Evolutionary conservation across 2,329 filamentous ascomycete species (phyloP), one percentile per base, ranked within the genome.

Genomic region (Aspergillus pseudoviridinutans): DNA sequence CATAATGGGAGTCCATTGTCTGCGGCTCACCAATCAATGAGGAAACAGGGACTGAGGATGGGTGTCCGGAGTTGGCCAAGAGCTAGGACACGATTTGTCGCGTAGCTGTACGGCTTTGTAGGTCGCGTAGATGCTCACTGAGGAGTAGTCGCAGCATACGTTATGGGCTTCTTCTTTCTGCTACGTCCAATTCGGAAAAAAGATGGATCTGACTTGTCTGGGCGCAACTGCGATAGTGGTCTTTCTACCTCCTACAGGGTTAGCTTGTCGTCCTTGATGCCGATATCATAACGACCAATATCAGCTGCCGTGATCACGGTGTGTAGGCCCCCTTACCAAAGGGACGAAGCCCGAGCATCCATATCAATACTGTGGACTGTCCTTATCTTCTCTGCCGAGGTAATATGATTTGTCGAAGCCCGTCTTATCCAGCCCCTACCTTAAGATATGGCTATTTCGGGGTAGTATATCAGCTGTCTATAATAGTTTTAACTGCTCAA

Each of bases 11-110:
- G 32, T 14, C 29, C 1, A 12, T 35, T 35, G 32, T 35, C 12
- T 35, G 32, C 32, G 5, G 2, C 32, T 35, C 32, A 35, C 12
- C 4, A 74, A 29, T 12, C 9, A 70, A 4, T 4, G 78, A 80
- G 5, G 74, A 78, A 68, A 83, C 77, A 64, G 83, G 81, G 42
- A 84, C 82, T 76, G 41, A 84, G 66, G 50, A 84, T 80, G 0
- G 82, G 82, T 0, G 77, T 76, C 59, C 82, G 77, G 3, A 84
- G 68, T 58, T 80, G 75, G 0, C 80, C 76, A 0, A 84, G 68
- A 2, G 75, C 74, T 56, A 84, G 82, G 49, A 78, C 79, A 6
- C 81, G 77, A 64, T 82, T 74, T 1, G 77, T 76, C 77, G 3
- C 68, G 66, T 25, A 79, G 61, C 38, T 73, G 74, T 64, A 78